Percentiles rank a stretch among this genome's conserved stretches.
Evolutionary conservation across 129 eudicot genomes (phyloP).

Genomic region (Kitagawia praeruptora): DNA sequence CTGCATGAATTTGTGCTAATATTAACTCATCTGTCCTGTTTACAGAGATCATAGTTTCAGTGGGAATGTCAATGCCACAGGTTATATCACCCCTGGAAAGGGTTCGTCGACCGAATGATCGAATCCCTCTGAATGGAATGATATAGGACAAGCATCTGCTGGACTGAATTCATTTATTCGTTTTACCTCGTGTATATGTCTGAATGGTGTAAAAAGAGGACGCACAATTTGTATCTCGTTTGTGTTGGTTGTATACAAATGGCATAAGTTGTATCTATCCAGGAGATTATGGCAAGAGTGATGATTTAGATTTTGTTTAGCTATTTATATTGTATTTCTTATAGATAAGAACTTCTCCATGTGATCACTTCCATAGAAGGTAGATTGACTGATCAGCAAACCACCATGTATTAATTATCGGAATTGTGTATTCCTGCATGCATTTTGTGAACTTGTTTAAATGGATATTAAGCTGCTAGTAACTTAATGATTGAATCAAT

Average conservation of each 20-base stretch:
- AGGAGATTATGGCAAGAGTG: not conserved
- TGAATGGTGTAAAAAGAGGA: not conserved
- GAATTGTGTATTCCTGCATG: not conserved
- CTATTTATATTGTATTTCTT: not conserved
- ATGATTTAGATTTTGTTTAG: not conserved
- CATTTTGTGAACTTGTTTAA: too few relatives aligned
- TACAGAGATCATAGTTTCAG: constrained; percentile 91
- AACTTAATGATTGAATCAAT: too few relatives aligned
- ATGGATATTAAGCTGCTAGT: too few relatives aligned
- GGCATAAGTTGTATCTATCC: not conserved
- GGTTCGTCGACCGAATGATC: constrained; percentile 32
- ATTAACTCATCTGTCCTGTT: not conserved
- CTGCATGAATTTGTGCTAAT: not conserved
- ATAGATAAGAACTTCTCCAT: not conserved
- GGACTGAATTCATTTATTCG: not conserved
- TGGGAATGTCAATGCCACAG: constrained; percentile 96
- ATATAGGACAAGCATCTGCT: constrained; percentile 8
- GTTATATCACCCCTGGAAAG: constrained; percentile 60
- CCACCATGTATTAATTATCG: not conserved
- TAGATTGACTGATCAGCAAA: not conserved
- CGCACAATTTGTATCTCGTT: not conserved
- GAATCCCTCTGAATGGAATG: constrained; percentile 57
- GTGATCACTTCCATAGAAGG: not conserved
- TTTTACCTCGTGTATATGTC: constrained; percentile 1
- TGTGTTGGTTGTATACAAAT: not conserved